Evolutionary conservation across 2,329 filamentous ascomycete species (phyloP).

Genomic region (Fusarium nisikadoi): DNA sequence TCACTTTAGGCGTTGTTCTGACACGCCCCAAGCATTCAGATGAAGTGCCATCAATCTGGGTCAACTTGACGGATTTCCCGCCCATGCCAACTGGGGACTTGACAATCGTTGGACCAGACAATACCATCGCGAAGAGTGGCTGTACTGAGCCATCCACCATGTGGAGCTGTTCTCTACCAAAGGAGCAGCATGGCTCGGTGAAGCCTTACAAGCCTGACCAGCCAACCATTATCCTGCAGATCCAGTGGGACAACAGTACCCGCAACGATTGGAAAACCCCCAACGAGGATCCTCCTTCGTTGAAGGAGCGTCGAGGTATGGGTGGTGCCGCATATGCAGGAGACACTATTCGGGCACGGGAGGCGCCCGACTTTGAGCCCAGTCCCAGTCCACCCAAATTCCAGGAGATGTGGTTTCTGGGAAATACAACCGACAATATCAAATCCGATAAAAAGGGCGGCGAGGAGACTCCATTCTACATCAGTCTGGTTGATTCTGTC

Average conservation of each 20-base stretch:
- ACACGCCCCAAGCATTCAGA: conserved; percentile 41
- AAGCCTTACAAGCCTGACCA: conserved; percentile 72
- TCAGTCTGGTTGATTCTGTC: conserved; percentile 71
- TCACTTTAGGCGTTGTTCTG: conserved; percentile 69
- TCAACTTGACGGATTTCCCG: conserved; percentile 87
- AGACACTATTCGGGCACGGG: conserved; percentile 36
- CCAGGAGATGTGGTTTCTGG: conserved; percentile 82
- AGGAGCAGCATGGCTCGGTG: conserved; percentile 75
- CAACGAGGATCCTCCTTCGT: conserved; percentile 50
- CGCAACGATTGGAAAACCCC: conserved; percentile 61
- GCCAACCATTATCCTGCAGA: conserved; percentile 83
- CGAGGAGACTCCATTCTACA: conserved; percentile 89
- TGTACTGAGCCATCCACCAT: conserved; percentile 79
- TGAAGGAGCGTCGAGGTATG: conserved; percentile 41
- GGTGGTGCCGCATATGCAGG: conserved; percentile 40
- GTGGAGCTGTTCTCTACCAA: conserved; percentile 89
- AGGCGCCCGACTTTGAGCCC: conserved; percentile 54
- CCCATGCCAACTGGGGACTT: conserved; percentile 86
- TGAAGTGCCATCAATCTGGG: conserved; percentile 67
- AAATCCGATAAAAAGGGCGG: conserved; percentile 75
- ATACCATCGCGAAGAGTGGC: conserved; percentile 69
- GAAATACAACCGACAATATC: conserved; percentile 84
- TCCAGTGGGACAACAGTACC: conserved; percentile 75
- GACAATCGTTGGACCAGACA: conserved; percentile 79
- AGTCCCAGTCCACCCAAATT: conserved; percentile 68